Base-by-base conservation (phyloP, 306 rosid species). In the Canavalia ensiformis region DNA sequence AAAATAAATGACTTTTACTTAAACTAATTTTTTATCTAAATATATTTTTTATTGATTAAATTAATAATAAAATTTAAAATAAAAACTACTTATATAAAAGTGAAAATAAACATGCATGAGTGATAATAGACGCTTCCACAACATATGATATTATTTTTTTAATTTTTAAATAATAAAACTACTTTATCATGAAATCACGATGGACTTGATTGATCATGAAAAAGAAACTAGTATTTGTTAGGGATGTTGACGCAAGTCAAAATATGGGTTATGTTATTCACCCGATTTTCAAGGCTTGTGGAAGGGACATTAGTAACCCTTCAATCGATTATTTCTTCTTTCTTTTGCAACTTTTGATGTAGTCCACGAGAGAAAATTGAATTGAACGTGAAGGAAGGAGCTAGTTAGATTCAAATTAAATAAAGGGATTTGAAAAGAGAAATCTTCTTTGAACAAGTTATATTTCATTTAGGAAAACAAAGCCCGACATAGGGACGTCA, bases 401-500 rank as follows among this genome's bases (percentile, higher is more conserved):
- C 4, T 57, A 68, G 33, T 2, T 57, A 56, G 44, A 33, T 56
- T 68, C 59, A 64, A 41, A 71, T 71, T 12, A 70, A 59, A 72
- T 62, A 55, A 69, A 63, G 75, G 57, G 75, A 37, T 35, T 56
- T 69, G 11, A 55, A 72, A 34, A 39, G 46, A 72, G 42, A 31
- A n/a, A 34, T 7, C 41, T 73, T 73, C 11, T 79, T 39, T 55
- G 11, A 50, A 33, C 49, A 37, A 49, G 68, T 25, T 42, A 25
- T 30, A 75, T 8, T 25, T 76, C 47, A 63, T 64, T 81, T 81
- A 58, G 33, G 75, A 64, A 83, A 74, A 86, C 84, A 75, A 59
- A 75, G 35, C 9, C 89, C 87, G 87, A 86, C 89, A 86, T 49
- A 8, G 50, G 29, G 52, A 60, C 76, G 77, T 70, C 30, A 60